Conservation (phyloP, 2,329 filamentous ascomycete species). For the Colletotrichum truncatum region DNA sequence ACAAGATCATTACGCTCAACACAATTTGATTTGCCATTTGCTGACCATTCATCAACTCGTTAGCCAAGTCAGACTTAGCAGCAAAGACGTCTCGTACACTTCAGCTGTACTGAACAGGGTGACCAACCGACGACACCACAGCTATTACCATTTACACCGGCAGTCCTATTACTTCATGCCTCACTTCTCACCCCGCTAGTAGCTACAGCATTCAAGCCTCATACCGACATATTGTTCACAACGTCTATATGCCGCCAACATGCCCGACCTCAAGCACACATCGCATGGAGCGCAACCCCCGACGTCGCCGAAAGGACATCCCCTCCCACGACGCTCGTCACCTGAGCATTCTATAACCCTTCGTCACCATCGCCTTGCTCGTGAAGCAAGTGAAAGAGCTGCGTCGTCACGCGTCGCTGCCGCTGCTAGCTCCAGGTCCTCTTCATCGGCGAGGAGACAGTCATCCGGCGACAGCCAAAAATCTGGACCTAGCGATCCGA, state of each 20-base stretch:
- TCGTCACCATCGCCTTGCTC: slow-evolving; percentile 53
- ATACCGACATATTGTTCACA: neutral
- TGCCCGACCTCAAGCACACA: slow-evolving; percentile 40
- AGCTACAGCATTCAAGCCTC: neutral
- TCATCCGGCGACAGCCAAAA: slow-evolving; percentile 61
- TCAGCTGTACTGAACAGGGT: neutral
- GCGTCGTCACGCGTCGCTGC: slow-evolving; percentile 18
- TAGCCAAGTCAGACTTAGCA: neutral
- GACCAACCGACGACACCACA: neutral
- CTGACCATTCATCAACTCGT: neutral
- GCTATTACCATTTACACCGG: neutral
- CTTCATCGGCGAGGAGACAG: slow-evolving; percentile 41
- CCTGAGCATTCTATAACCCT: slow-evolving; percentile 58
- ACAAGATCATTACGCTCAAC: neutral
- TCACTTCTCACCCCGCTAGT: neutral
- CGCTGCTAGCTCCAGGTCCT: slow-evolving; percentile 27
- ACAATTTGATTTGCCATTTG: neutral
- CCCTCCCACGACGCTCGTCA: slow-evolving; percentile 53
- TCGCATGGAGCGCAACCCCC: slow-evolving; percentile 34
- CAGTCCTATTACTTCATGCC: neutral
- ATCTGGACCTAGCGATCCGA: slow-evolving; percentile 59
- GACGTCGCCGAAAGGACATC: slow-evolving; percentile 45
- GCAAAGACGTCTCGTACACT: neutral
- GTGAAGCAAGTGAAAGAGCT: slow-evolving; percentile 46
- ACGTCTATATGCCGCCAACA: slow-evolving; percentile 34